Conservation (phyloP, 495 filamentous ascomycete species). For the Collariella sp. region DNA sequence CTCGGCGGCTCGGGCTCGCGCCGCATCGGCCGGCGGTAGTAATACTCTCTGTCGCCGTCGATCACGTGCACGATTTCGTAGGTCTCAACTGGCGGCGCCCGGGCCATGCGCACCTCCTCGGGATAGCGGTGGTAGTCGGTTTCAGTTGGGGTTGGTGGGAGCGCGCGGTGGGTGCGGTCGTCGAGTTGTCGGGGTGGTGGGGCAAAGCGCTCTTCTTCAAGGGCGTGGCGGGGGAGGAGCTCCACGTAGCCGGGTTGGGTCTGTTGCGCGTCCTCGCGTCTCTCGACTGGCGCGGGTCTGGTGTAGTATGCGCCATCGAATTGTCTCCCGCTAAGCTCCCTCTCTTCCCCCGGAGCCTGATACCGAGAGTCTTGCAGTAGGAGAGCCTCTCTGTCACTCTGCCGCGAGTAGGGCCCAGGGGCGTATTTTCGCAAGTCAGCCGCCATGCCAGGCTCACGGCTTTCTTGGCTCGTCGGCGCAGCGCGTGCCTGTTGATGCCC, state of each 20-base stretch:
- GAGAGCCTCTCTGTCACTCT: background rate
- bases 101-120: conserved; percentile 22
- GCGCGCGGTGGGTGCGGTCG: conserved; percentile 11
- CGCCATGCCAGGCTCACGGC: background rate
- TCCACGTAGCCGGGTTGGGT: conserved; percentile 1
- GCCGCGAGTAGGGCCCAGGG: background rate
- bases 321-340: background rate
- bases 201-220: conserved; percentile 14
- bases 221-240: background rate
- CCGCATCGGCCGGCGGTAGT: conserved; percentile 36
- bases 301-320: conserved; percentile 3
- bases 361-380: conserved; percentile 1
- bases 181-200: conserved; percentile 5
- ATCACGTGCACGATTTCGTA: conserved; percentile 40
- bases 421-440: background rate
- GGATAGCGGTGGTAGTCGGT: conserved; percentile 31
- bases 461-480: background rate
- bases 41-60: conserved; percentile 38
- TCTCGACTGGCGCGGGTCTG: background rate
- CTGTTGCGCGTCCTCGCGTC: background rate
- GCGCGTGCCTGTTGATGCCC: conserved; percentile 2
- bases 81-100: conserved; percentile 25
- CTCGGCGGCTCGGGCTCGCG: conserved; percentile 19
- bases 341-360: background rate
- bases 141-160: conserved; percentile 3